phyloP scores from a whole-genome alignment of 139 green algal genomes.

The Gonium pectorale region DNA sequence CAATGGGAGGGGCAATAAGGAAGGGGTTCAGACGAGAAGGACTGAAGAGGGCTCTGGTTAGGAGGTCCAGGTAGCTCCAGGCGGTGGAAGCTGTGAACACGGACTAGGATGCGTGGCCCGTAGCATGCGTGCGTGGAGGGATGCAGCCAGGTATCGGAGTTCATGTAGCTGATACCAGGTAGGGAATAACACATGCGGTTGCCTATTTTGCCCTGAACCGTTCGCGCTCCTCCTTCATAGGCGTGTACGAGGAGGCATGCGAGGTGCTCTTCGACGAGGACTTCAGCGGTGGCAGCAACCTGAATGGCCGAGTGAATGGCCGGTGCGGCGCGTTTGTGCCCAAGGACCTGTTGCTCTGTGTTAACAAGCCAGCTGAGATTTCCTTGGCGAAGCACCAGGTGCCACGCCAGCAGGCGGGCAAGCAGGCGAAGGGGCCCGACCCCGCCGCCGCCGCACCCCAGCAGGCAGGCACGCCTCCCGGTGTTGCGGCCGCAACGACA shows the following conservation, averaged over 20 bases:
- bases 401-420: constrained; percentile 11
- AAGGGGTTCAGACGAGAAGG: too few relatives aligned
- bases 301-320: constrained; percentile 50
- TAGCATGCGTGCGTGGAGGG: too few relatives aligned
- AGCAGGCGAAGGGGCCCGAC: neutral
- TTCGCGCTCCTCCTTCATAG: too few relatives aligned
- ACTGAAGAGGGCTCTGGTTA: too few relatives aligned
- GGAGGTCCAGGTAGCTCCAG: too few relatives aligned
- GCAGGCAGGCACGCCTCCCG: neutral
- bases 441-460: neutral
- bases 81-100: too few relatives aligned
- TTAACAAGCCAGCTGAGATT: constrained; percentile 43
- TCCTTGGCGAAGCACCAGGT: constrained; percentile 7
- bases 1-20: too few relatives aligned
- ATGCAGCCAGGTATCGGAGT: too few relatives aligned
- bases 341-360: constrained; percentile 59
- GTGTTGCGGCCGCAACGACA: neutral
- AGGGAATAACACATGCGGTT: too few relatives aligned
- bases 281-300: constrained; percentile 63
- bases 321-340: constrained; percentile 55
- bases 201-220: too few relatives aligned
- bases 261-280: constrained; percentile 83
- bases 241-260: constrained; percentile 73
- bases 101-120: too few relatives aligned
- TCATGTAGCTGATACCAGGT: too few relatives aligned